A percentile compares a stretch with the other conserved stretches of the same genome.
Conservation (phyloP, 225 moss, liverwort and hornwort genomes). For the Lunularia cruciata region DNA sequence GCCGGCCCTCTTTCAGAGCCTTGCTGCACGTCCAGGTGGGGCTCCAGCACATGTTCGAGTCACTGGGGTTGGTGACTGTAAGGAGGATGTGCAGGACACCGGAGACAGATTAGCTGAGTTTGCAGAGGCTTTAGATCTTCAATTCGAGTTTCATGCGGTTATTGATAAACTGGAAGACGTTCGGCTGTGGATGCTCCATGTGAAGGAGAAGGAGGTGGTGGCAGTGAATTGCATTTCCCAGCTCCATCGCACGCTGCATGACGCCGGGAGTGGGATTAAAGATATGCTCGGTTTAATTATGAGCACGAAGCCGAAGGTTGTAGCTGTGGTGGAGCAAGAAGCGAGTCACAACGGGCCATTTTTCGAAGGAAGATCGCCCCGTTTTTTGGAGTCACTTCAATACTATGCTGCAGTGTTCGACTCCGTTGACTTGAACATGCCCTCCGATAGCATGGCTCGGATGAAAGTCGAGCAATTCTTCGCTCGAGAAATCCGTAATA, state of each 20-base stretch:
- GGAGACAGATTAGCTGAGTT: slow-evolving; percentile 91
- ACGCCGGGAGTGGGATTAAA: slow-evolving; percentile 62
- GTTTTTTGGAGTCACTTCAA: slow-evolving; percentile 74
- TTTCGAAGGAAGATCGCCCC: slow-evolving; percentile 59
- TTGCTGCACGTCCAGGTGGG: slow-evolving; percentile 70
- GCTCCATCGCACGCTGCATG: slow-evolving; percentile 79
- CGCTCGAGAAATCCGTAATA: slow-evolving; percentile 93
- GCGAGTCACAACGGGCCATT: slow-evolving; percentile 80
- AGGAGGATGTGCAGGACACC: slow-evolving; percentile 94
- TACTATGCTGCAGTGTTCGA: slow-evolving; percentile 93
- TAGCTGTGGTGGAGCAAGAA: slow-evolving; percentile 92
- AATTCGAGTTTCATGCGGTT: slow-evolving; percentile 87
- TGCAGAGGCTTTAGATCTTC: slow-evolving; percentile 78
- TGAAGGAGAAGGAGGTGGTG: slow-evolving; percentile 91
- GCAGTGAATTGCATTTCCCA: slow-evolving; percentile 87
- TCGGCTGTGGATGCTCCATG: slow-evolving; percentile 95
- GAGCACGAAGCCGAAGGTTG: slow-evolving; percentile 79
- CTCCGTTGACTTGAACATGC: slow-evolving; percentile 75
- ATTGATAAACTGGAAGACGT: slow-evolving; percentile 95
- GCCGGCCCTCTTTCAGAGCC: slow-evolving; percentile 90
- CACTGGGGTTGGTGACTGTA: slow-evolving; percentile 91
- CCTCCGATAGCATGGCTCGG: slow-evolving; percentile 62
- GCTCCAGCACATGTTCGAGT: slow-evolving; percentile 87
- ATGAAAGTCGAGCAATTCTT: slow-evolving; percentile 85
- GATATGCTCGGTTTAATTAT: slow-evolving; percentile 69